A percentile compares a stretch with the other conserved stretches of the same genome.
These are phyloP conservation scores for Zangia roseola DNA, from an alignment of 768 basidiomycete species.

Conservation along the genomic window DNA sequence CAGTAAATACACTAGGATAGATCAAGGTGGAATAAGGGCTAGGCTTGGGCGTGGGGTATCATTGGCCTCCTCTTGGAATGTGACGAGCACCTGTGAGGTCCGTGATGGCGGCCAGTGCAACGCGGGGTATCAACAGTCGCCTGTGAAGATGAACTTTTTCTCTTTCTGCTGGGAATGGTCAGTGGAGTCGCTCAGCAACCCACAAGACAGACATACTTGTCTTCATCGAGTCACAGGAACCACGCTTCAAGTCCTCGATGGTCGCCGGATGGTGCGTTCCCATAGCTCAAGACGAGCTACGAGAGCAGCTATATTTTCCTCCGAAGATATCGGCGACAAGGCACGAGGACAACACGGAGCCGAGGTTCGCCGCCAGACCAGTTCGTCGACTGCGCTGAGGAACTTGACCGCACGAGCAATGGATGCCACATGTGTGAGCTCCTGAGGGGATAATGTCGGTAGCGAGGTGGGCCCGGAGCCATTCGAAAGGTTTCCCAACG, in stretches of 20 bases:
- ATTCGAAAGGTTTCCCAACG: background rate
- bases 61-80: background rate
- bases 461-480: background rate
- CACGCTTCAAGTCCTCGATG: slow-evolving; percentile 13
- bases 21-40: background rate
- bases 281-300: slow-evolving; percentile 27
- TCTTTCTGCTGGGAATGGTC: no score
- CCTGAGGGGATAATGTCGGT: background rate
- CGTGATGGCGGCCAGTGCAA: no score
- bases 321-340: slow-evolving; percentile 20
- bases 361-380: slow-evolving; percentile 27
- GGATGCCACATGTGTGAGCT: slow-evolving; percentile 12
- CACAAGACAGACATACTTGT: background rate
- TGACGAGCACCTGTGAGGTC: no score
- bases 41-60: slow-evolving; percentile 1
- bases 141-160: no score
- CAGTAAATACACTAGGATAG: background rate
- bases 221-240: background rate
- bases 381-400: slow-evolving; percentile 24
- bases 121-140: no score
- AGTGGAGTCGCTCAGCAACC: no score
- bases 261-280: slow-evolving; percentile 27
- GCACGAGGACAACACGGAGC: slow-evolving; percentile 6
- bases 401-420: slow-evolving; percentile 26
- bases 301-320: slow-evolving; percentile 25